A percentile compares a stretch with the other conserved stretches of the same genome.
These are phyloP conservation scores for Candida dendrica DNA, from an alignment of 805 yeast species.

Conservation along the genomic window DNA sequence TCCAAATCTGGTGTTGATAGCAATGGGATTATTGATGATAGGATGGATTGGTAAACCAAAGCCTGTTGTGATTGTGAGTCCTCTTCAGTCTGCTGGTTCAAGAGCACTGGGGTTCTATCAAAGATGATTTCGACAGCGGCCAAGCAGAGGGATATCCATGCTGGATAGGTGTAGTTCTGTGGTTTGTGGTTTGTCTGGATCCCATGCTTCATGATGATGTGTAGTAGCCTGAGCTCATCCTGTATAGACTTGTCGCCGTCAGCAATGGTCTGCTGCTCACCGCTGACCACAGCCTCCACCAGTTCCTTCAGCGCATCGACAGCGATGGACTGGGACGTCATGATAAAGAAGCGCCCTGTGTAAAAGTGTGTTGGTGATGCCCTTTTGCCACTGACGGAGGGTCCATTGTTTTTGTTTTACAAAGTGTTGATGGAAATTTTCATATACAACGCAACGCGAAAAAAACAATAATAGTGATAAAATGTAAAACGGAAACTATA, in stretches of 20 bases:
- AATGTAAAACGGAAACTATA: neutral
- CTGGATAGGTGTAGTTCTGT: constrained; percentile 3
- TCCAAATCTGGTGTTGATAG: constrained; percentile 9
- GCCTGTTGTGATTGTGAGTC: no score
- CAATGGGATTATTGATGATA: constrained; percentile 12
- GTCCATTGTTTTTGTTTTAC: no score
- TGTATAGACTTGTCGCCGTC: neutral
- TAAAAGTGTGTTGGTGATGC: no score
- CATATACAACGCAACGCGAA: neutral
- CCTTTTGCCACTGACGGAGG: no score
- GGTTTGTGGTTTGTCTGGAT: constrained; percentile 11
- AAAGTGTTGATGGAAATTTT: neutral
- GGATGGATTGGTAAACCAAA: constrained; percentile 14
- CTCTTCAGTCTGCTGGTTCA: constrained; percentile 9
- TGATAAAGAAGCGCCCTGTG: neutral
- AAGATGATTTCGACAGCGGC: constrained; percentile 16
- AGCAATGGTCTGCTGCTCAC: neutral
- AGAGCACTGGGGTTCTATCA: constrained; percentile 12
- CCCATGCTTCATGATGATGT: constrained; percentile 17
- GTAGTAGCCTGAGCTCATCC: constrained; percentile 7
- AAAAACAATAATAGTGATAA: no score
- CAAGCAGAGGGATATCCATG: constrained; percentile 14
- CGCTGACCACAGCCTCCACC: constrained; percentile 9
- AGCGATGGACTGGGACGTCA: neutral
- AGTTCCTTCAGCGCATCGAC: constrained; percentile 13